A percentile compares a stretch with the other conserved stretches of the same genome.
phyloP scores from a whole-genome alignment of 805 yeast genomes.

The Blastobotrys parvus region DNA sequence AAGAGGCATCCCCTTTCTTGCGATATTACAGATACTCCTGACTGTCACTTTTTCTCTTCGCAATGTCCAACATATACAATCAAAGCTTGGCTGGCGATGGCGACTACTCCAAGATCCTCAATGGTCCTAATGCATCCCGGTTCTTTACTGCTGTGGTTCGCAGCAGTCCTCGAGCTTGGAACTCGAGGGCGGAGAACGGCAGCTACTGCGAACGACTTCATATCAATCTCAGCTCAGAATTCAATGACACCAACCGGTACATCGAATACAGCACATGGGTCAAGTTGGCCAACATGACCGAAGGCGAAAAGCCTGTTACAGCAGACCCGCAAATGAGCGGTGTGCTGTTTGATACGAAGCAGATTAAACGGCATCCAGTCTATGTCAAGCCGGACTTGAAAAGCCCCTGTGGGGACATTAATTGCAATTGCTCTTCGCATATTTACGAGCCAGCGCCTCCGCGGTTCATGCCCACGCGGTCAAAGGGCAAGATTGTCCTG shows the following conservation, averaged over 20 bases:
- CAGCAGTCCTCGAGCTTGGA: not conserved
- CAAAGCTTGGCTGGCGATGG: not conserved
- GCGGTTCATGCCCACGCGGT: not conserved
- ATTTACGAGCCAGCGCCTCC: not conserved
- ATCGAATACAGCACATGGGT: not conserved
- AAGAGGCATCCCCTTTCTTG: too few relatives aligned
- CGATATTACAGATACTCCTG: too few relatives aligned
- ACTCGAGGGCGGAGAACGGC: not conserved
- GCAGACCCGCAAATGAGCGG: not conserved
- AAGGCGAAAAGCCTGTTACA: not conserved
- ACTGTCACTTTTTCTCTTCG: too few relatives aligned
- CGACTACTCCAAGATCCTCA: not conserved
- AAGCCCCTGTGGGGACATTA: not conserved
- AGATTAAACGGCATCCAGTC: not conserved
- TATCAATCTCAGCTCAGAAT: not conserved
- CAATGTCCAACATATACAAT: too few relatives aligned
- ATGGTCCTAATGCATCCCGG: not conserved
- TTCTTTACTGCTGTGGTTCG: not conserved
- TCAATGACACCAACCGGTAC: not conserved
- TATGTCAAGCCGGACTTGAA: not conserved
- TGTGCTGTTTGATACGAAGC: not conserved
- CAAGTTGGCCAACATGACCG: not conserved
- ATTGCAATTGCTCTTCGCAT: not conserved
- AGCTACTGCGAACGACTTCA: not conserved
- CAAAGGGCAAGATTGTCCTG: not conserved